Evolutionary conservation across 805 yeast genomes (phyloP).

Genomic region (Candida ortonii): DNA sequence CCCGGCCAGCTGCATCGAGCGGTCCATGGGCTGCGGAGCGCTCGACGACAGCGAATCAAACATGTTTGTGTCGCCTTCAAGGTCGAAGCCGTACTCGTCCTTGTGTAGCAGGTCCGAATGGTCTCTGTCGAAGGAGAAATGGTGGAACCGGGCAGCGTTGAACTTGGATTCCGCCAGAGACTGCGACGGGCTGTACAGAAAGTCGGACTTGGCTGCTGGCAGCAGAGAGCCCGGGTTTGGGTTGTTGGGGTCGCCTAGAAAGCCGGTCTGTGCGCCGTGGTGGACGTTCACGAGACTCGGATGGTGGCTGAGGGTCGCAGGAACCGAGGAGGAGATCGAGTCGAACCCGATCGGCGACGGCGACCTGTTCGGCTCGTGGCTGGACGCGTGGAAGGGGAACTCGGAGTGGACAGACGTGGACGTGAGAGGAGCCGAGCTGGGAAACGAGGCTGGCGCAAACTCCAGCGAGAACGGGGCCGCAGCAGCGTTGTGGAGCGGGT

Average conservation of each 20-base stretch:
- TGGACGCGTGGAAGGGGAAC: slow-evolving; percentile 8
- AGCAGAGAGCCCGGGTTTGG: slow-evolving; percentile 1
- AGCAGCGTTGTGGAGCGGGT: background rate
- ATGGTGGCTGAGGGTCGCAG: slow-evolving; percentile 21
- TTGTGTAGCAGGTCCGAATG: slow-evolving; percentile 10
- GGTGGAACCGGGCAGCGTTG: slow-evolving; percentile 13
- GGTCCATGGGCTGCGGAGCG: slow-evolving; percentile 1
- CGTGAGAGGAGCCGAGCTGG: slow-evolving; percentile 6
- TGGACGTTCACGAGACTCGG: slow-evolving; percentile 23
- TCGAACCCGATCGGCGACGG: slow-evolving; percentile 25
- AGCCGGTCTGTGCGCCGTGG: slow-evolving; percentile 7
- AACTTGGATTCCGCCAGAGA: slow-evolving; percentile 20
- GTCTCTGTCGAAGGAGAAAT: slow-evolving; percentile 14
- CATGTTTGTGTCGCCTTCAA: slow-evolving; percentile 31
- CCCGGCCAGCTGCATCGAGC: slow-evolving; percentile 1
- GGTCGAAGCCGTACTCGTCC: slow-evolving; percentile 24
- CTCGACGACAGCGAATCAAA: slow-evolving; percentile 18
- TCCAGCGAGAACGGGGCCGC: slow-evolving; percentile 15
- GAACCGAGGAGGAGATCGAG: slow-evolving; percentile 21
- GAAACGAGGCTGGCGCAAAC: slow-evolving; percentile 19
- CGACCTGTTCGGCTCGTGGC: slow-evolving; percentile 11
- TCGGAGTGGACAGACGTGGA: slow-evolving; percentile 15
- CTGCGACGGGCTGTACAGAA: slow-evolving; percentile 24
- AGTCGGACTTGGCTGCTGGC: slow-evolving; percentile 6
- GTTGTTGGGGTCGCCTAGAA: slow-evolving; percentile 5